Evolutionary conservation across 306 rosid species (phyloP).

Genomic region (Cotoneaster glaucophyllus): DNA sequence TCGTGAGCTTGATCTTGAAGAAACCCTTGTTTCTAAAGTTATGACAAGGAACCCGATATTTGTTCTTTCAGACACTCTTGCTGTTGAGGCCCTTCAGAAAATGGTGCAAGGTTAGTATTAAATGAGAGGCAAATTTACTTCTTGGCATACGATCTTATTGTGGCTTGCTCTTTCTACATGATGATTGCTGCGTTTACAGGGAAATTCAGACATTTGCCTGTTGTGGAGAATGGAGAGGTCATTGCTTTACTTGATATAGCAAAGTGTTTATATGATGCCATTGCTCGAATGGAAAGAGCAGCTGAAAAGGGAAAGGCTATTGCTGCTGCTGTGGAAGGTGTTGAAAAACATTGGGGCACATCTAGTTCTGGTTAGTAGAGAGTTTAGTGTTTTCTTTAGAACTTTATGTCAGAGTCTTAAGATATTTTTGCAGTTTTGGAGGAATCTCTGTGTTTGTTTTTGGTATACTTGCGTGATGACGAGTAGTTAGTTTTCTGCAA

Average conservation of each 20-base stretch:
- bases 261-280: conserved; percentile 92
- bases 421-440: neutral
- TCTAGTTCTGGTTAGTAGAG: conserved; percentile 63
- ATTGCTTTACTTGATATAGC: conserved; percentile 96
- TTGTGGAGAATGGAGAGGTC: conserved; percentile 97
- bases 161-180: conserved; percentile 7
- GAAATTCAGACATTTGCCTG: conserved; percentile 92
- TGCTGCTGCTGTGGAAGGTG: conserved; percentile 98
- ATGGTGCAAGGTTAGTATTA: conserved; percentile 88
- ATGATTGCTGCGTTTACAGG: conserved; percentile 46
- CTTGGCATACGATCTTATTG: neutral
- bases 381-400: neutral
- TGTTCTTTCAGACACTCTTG: conserved; percentile 90
- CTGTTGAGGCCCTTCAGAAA: conserved; percentile 99
- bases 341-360: conserved; percentile 86
- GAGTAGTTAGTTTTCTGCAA: neutral
- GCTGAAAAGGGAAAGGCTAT: conserved; percentile 98
- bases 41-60: conserved; percentile 91
- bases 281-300: conserved; percentile 95
- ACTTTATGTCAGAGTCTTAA: neutral
- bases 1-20: conserved; percentile 62
- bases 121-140: conserved; percentile 8
- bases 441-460: neutral
- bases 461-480: neutral
- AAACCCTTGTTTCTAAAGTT: conserved; percentile 80